These are phyloP conservation scores for Aspergillus sp. DNA, from an alignment of 2,329 filamentous ascomycete genomes.

Conservation along the genomic window DNA sequence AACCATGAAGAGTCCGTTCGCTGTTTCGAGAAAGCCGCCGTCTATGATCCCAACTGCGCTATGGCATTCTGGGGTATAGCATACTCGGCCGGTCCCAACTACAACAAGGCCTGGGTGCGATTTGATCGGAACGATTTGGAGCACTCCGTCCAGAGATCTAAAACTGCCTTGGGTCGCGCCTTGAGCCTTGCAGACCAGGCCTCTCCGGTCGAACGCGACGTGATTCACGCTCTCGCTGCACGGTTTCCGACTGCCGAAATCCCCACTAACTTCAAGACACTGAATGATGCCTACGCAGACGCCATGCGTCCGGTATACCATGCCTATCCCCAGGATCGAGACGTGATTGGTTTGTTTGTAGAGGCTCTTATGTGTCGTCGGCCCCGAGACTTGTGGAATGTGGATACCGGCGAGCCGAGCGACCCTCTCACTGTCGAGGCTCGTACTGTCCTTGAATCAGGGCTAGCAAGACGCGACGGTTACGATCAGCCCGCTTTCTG, in stretches of 20 bases:
- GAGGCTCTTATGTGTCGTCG: not conserved
- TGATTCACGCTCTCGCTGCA: constrained; percentile 45
- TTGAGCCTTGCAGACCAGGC: constrained; percentile 31
- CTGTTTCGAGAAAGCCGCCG: constrained; percentile 31
- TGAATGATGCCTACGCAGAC: constrained; percentile 59
- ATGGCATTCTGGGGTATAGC: constrained; percentile 44
- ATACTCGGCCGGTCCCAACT: constrained; percentile 70
- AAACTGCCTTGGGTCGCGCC: constrained; percentile 45
- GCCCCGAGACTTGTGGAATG: not conserved
- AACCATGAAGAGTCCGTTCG: constrained; percentile 33
- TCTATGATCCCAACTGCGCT: constrained; percentile 28
- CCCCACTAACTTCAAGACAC: constrained; percentile 48
- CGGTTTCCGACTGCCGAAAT: constrained; percentile 57
- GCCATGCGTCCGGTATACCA: constrained; percentile 48
- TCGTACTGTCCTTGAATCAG: constrained; percentile 58
- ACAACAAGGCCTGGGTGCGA: constrained; percentile 72
- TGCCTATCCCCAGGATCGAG: not conserved
- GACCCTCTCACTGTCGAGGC: constrained; percentile 44
- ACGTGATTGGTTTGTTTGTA: not conserved
- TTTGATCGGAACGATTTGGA: constrained; percentile 63
- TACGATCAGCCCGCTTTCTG: constrained; percentile 65
- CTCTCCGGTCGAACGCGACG: constrained; percentile 56
- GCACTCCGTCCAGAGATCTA: constrained; percentile 45
- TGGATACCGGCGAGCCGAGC: not conserved
- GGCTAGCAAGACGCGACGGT: constrained; percentile 50